These are phyloP conservation scores for Allium fistulosum DNA, from an alignment of 106 monocot genomes.

Conservation along the genomic window DNA sequence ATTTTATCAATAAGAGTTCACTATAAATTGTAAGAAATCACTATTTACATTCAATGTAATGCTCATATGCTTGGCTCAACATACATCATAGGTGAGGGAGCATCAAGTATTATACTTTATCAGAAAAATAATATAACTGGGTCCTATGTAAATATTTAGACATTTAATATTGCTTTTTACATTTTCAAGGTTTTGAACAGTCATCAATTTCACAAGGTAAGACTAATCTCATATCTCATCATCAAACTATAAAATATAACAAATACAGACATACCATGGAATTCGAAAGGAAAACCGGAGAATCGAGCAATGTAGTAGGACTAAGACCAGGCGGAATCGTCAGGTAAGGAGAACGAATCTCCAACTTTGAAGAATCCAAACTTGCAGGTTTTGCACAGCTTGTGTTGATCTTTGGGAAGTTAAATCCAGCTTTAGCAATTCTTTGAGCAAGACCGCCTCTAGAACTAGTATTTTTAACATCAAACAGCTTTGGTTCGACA, in stretches of 20 bases:
- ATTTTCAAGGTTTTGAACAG: too few species aligned
- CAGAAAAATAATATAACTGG: too few species aligned
- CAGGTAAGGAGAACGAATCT: slow-evolving; percentile 43
- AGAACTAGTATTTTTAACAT: slow-evolving; percentile 23
- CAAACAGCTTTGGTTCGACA: slow-evolving; percentile 5
- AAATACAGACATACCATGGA: slow-evolving; percentile 36
- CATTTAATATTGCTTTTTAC: too few species aligned
- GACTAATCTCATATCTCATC: too few species aligned
- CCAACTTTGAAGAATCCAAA: slow-evolving; percentile 21
- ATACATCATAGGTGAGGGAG: too few species aligned
- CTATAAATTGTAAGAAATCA: too few species aligned
- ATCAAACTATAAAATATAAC: neutral
- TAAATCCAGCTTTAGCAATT: slow-evolving; percentile 63
- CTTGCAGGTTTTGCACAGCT: slow-evolving; percentile 19
- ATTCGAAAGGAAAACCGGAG: slow-evolving; percentile 78
- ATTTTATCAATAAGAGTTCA: too few species aligned
- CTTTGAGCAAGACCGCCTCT: slow-evolving; percentile 63
- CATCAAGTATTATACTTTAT: too few species aligned
- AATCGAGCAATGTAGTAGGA: slow-evolving; percentile 65
- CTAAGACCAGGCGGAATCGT: slow-evolving; percentile 71
- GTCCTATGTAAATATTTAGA: too few species aligned
- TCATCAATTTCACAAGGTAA: too few species aligned
- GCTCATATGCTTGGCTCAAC: too few species aligned
- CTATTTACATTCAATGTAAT: too few species aligned
- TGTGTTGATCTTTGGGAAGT: slow-evolving; percentile 56